Base-by-base conservation (phyloP, 495 filamentous ascomycete species). In the Aspergillus saccharolyticus region DNA sequence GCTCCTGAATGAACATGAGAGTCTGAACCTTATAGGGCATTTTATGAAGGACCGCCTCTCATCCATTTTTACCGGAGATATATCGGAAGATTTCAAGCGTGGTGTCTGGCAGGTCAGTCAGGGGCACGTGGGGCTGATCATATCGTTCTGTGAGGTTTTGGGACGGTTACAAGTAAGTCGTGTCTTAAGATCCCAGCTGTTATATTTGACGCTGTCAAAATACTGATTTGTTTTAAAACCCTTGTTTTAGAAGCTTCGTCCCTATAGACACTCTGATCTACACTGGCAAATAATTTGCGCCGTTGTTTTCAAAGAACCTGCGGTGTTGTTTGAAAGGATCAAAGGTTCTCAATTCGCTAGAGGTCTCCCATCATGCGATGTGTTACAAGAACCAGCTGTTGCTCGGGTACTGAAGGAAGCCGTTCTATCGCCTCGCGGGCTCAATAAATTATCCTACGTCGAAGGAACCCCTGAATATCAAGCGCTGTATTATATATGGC, bases 91-190 rank as follows among this genome's bases (percentile, higher is more conserved):
- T 42, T 53, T 60, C 49, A 60, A 64, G 55, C 57, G 47, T 54
- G 55, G 57, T 43, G 42, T 64, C 19, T 64, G 50, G 25, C 18
- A n/a, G 43, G 45, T 54, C 54, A 64, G 52, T 55, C 55, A 56
- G 25, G 62, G 58, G 44, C 58, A 61, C 58, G 55, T 53, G 53
- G 56, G 59, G 48, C 28, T 62, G 39, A 54, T 65, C 30, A 54
- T 42, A 51, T 61, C 59, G 28, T 53, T 59, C 22, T 28, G 20
- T 45, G 42, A 58, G 17, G 21, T 53, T 58, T 55, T 64, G 45
- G 57, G 0, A 20, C 17, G 4, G 22, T 19, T 53, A 64, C 54
- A 54, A 22, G 57, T 61, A 61, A 64, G 62, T 39, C 33, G 55
- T 50, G 54, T 33, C 55, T 33, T 61, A 44, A 49, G 25, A 30